A percentile compares a stretch with the other conserved stretches of the same genome.
These are phyloP conservation scores for Thalassia testudinum DNA, from an alignment of 116 monocot species.

Conservation along the genomic window DNA sequence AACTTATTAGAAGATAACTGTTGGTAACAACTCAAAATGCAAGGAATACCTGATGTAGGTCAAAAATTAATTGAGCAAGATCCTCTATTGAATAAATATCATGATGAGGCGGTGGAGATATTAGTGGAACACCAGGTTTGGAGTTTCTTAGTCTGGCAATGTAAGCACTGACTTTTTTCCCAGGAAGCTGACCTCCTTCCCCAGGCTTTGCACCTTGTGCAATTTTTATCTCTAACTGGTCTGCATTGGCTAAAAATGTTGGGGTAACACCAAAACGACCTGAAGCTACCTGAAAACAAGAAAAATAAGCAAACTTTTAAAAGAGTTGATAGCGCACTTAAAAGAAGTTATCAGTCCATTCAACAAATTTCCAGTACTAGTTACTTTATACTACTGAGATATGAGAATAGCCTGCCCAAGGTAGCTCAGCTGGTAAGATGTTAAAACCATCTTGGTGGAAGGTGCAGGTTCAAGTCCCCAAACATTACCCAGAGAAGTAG, in stretches of 20 bases:
- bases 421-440: too few species aligned
- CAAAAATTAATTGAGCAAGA: constrained; percentile 96
- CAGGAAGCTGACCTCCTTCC: constrained; percentile 96
- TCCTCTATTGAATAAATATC: constrained; percentile 99
- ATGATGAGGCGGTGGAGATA: constrained; percentile 98
- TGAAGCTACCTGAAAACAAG: constrained; percentile 75
- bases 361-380: neutral
- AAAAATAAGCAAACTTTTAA: constrained; percentile 1
- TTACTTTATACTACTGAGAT: too few species aligned
- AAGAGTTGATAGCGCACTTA: too few species aligned
- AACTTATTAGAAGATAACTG: too few species aligned
- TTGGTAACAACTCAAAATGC: too few species aligned
- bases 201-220: constrained; percentile 99
- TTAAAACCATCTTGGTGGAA: too few species aligned
- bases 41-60: constrained; percentile 78
- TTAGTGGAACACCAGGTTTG: constrained; percentile 95
- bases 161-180: constrained; percentile 96
- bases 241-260: constrained; percentile 89
- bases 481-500: too few species aligned
- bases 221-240: constrained; percentile 95
- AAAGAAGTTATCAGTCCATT: neutral
- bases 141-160: constrained; percentile 94
- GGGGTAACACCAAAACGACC: constrained; percentile 98
- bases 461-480: too few species aligned
- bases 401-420: too few species aligned